Evolutionary conservation across 306 rosid species (phyloP), one percentile per base, ranked within the genome.

Genomic region (Vigna hirtella): DNA sequence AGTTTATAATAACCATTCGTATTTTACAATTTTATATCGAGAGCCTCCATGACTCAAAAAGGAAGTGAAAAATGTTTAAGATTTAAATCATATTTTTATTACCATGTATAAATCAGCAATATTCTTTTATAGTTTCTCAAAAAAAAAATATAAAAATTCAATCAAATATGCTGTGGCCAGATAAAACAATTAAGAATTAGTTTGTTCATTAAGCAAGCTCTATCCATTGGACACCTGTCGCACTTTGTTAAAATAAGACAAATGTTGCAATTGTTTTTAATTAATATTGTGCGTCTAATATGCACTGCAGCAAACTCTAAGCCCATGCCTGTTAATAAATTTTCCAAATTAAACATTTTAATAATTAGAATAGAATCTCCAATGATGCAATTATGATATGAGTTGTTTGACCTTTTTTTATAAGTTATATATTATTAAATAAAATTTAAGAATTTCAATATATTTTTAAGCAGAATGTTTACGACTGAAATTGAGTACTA

Each of bases 201-300:
- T 48, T 26, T 22, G 26, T 48, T 69, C 26, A 28, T 26, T 26
- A 69, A 69, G 28, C 17, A 16, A 69, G 16, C 74, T 69, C 58
- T 28, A 48, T 15, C 55, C 20, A 13, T 11, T 13, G 2, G 15
- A 63, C 48, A 63, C 26, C 9, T 16, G 47, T 62, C n/a, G 7
- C 45, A 61, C 4, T 9, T 9, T n/a, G 3, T 63, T 7, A 7
- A 16, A 2, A 11, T 16, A 38, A 15, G 47, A 32, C 68, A 63
- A 12, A 6, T 30, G 43, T 1, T 61, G 47, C 14, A 38, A 17
- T 40, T 65, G 49, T 17, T 4, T 49, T 69, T 69, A 45, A 69
- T 24, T 16, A 28, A 69, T 22, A 48, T 50, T 48, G 58, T 14
- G 58, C 43, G 2, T 26, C n/a, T 65, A 18, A 65, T 40, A 11